Percentiles rank a stretch among this genome's conserved stretches.
These are phyloP conservation scores for Rhizophagus sp. DNA, from an alignment of 192 early-diverging fungal species.

Conservation along the genomic window DNA sequence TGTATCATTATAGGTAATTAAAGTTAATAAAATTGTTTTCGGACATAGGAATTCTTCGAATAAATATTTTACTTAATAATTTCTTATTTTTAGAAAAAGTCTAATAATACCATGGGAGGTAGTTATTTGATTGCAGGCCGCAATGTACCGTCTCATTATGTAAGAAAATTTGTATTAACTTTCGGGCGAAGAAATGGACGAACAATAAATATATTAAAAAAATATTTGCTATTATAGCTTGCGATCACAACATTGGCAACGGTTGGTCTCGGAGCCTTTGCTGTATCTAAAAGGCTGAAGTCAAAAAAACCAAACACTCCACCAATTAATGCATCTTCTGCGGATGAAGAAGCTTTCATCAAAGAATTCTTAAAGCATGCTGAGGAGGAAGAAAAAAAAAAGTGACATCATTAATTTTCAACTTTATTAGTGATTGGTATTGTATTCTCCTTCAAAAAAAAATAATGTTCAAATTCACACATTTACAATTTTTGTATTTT, in stretches of 20 bases:
- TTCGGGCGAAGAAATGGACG: background rate
- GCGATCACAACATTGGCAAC: background rate
- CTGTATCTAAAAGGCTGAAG: background rate
- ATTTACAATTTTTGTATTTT: too few species aligned
- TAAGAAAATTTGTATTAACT: background rate
- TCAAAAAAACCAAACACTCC: slow-evolving; percentile 31
- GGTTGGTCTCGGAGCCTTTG: background rate
- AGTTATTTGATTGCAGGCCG: background rate
- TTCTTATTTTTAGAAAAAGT: background rate
- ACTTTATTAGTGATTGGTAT: background rate
- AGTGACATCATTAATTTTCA: background rate
- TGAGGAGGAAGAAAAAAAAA: slow-evolving; percentile 41
- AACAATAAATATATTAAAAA: background rate
- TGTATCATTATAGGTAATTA: too few species aligned
- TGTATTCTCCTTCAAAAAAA: background rate
- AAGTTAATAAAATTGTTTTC: too few species aligned
- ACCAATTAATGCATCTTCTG: slow-evolving; percentile 45
- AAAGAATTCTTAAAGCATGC: slow-evolving; percentile 46
- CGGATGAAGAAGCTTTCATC: slow-evolving; percentile 51
- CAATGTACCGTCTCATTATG: background rate
- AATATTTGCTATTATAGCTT: slow-evolving; percentile 9
- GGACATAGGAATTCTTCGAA: too few species aligned
- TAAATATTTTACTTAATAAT: too few species aligned
- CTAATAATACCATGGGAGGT: background rate
- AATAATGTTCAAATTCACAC: background rate